A percentile compares a stretch with the other conserved stretches of the same genome.
These are phyloP conservation scores for Talaromyces borbonicus DNA, from an alignment of 495 filamentous ascomycete species.

Conservation along the genomic window DNA sequence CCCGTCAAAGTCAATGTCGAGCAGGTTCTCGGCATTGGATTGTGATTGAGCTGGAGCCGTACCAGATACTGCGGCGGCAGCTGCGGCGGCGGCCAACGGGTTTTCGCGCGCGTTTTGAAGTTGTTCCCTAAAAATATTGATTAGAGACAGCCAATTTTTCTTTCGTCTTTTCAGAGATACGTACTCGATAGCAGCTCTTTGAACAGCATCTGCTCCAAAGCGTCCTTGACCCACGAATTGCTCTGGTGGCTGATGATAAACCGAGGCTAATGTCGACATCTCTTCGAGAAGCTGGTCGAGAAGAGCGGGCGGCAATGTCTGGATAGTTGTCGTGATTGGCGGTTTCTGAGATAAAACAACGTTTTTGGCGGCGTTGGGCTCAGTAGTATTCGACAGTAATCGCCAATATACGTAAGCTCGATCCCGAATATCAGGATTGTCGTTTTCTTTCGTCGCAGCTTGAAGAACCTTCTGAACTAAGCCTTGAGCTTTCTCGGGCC, in stretches of 20 bases:
- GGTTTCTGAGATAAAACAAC: slow-evolving; percentile 93
- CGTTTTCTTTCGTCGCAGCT: slow-evolving; percentile 82
- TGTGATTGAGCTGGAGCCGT: slow-evolving; percentile 43
- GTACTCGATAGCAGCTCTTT: slow-evolving; percentile 85
- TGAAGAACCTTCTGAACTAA: slow-evolving; percentile 91
- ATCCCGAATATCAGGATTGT: slow-evolving; percentile 95
- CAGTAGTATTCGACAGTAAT: slow-evolving; percentile 71
- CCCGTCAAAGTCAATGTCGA: slow-evolving; percentile 98
- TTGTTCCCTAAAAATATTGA: slow-evolving; percentile 49
- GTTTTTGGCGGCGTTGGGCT: slow-evolving; percentile 75
- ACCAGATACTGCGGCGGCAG: slow-evolving; percentile 56
- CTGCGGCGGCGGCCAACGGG: slow-evolving; percentile 78
- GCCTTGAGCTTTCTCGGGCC: slow-evolving; percentile 84
- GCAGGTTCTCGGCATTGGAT: slow-evolving; percentile 83
- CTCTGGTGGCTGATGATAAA: slow-evolving; percentile 98
- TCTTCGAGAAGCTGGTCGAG: slow-evolving; percentile 81
- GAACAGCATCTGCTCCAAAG: slow-evolving; percentile 88
- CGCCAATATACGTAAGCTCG: slow-evolving; percentile 98
- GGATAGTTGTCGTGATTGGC: slow-evolving; percentile 86
- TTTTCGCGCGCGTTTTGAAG: slow-evolving; percentile 86
- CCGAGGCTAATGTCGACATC: slow-evolving; percentile 91
- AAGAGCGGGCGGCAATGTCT: slow-evolving; percentile 68
- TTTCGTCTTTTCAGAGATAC: slow-evolving; percentile 11
- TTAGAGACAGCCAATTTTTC: slow-evolving; percentile 10
- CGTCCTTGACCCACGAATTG: slow-evolving; percentile 93